Conservation (phyloP, 768 basidiomycete genomes). For the Kwoniella bestiolae region DNA sequence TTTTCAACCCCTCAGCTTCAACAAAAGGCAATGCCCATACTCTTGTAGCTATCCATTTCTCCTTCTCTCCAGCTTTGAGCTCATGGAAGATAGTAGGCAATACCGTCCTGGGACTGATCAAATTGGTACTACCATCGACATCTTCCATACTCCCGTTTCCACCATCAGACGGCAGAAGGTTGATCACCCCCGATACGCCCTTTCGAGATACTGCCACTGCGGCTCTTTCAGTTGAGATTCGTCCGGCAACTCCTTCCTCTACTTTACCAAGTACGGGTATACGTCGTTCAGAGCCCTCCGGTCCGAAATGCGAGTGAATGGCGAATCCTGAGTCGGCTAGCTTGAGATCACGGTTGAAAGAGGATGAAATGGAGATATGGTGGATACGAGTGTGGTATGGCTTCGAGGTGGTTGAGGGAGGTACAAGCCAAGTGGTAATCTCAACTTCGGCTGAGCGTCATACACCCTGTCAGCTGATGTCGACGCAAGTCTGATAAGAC, state of each 20-base stretch:
- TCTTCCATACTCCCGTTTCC: slow-evolving; percentile 60
- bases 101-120: slow-evolving; percentile 69
- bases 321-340: slow-evolving; percentile 73
- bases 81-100: slow-evolving; percentile 66
- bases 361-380: slow-evolving; percentile 63
- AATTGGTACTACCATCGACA: slow-evolving; percentile 72
- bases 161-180: slow-evolving; percentile 29
- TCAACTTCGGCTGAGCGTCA: slow-evolving; percentile 61
- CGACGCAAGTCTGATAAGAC: no score
- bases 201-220: slow-evolving; percentile 20
- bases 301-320: slow-evolving; percentile 66
- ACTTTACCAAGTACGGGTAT: slow-evolving; percentile 2
- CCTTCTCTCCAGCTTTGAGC: slow-evolving; percentile 53
- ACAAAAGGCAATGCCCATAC: slow-evolving; percentile 65
- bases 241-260: slow-evolving; percentile 50
- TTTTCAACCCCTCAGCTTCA: slow-evolving; percentile 4
- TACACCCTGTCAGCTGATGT: background rate
- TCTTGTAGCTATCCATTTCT: slow-evolving; percentile 67
- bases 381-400: slow-evolving; percentile 73
- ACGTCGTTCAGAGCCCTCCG: slow-evolving; percentile 25
- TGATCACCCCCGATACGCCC: slow-evolving; percentile 55
- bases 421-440: slow-evolving; percentile 77
- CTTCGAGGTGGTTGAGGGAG: slow-evolving; percentile 64
- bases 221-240: slow-evolving; percentile 24
- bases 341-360: slow-evolving; percentile 58